Evolutionary conservation across 352 stramenopile species (phyloP), one percentile per base, ranked within the genome.

Genomic region (Globisporangium viniferum): DNA sequence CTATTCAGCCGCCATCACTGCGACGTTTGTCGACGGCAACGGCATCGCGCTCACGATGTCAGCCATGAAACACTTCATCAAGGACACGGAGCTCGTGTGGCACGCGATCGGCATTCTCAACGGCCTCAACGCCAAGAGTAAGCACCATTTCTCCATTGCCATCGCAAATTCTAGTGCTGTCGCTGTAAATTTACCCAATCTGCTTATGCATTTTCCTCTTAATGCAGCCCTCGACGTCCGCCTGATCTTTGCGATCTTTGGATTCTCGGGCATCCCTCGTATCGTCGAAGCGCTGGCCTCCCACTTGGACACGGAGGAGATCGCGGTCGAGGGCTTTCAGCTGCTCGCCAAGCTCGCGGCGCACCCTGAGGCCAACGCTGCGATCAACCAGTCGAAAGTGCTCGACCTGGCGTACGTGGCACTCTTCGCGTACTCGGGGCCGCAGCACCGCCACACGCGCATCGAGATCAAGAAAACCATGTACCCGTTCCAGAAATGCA

Each of bases 41-140:
- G 85, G 85, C 3, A 79, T 92, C 35, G 77, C 81, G 31, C 70
- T 89, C 7, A 74, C 81, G 1, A 80, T 90, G 73, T 51, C 67
- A 1, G 62, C 73, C 14, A 78, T 92, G 70, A 88, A 84, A 67
- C 68, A 54, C 14, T 89, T 83, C 59, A 66, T 80, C 10, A 64
- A 78, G 44, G 83, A 92, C 68, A 79, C 78, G n/a, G 83, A 93
- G 66, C 73, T 90, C 12, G 79, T 91, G 20, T 93, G 85, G 85
- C 82, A 93, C 61, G 80, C 79, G 0, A 73, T 93, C 22, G 85
- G 83, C 46, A 79, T 88, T 12, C 80, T 93, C 51, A 92, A 93
- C 54, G 79, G 74, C 1, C 74, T 93, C 29, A 77, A 89, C 65
- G 71, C 73, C 31, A 76, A 86, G 73, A 82, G 84, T 90, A 59